Base-by-base conservation (phyloP, 768 basidiomycete species). In the Tylopilus subfusipes region DNA sequence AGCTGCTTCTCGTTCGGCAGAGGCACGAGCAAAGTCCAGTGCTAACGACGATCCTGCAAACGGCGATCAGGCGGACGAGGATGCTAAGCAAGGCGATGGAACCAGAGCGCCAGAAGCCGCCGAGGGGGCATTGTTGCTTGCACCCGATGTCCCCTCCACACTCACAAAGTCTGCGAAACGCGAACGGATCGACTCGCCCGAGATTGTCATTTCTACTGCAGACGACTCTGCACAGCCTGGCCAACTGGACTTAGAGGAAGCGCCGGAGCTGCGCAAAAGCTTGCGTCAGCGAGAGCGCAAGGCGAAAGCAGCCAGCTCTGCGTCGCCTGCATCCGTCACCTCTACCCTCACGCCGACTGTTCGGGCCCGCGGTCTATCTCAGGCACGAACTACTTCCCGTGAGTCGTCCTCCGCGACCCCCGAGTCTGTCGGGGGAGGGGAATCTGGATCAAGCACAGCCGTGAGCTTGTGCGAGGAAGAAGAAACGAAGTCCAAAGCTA, bases 391-490 rank as follows among this genome's bases (percentile, higher is more conserved):
- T 0, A 45, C 62, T 0, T 69, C 68, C 29, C 63, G 68, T 2
- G 57, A 59, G 38, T 55, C 62, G 52, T 59, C 63, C 24, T 57
- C 64, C 6, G 62, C 54, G 24, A 56, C 57, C 38, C 54, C 68
- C 51, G 69, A 68, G 48, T 67, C 67, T 31, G 34, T 67, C 42
- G 67, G 59, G 18, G 67, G 58, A 11, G 59, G 46, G 2, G 66
- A 66, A 48, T 72, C 68, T 4, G 68, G 64, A 14, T 72, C 70
- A 9, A 70, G 69, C 50, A 70, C 70, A 6, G 70, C 70, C 13
- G 69, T 70, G 13, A 70, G 69, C 49, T 31, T 70, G 40, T 70
- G 59, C 31, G 69, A 59, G 5, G 70, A 68, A 46, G 68, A 61
- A 16, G 64, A 44, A 10, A 48, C 56, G 27, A 70, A 62, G 31